These are phyloP conservation scores for Davidsoniella virescens DNA, from an alignment of 2,329 filamentous ascomycete genomes.

Conservation along the genomic window DNA sequence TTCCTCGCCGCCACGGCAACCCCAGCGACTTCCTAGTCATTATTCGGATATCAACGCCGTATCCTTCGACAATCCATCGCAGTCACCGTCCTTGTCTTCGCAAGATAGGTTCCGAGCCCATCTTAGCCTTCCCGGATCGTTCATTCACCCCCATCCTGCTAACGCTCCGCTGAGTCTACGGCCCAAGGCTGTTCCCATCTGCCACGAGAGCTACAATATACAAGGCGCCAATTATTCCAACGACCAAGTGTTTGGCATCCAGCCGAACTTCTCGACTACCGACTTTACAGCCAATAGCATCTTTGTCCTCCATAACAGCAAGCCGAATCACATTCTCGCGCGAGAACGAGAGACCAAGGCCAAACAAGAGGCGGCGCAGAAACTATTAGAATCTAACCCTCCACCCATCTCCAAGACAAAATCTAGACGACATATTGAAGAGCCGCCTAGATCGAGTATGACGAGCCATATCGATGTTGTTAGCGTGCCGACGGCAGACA, in stretches of 20 bases:
- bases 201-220: slow-evolving; percentile 5
- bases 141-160: neutral
- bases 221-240: neutral
- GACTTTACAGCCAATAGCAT: slow-evolving; percentile 11
- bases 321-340: neutral
- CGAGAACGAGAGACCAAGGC: neutral
- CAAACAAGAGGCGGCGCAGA: too few species aligned
- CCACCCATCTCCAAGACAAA: neutral
- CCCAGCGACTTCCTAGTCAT: too few species aligned
- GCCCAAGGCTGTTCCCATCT: slow-evolving; percentile 3
- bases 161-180: neutral
- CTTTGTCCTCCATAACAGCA: slow-evolving; percentile 11
- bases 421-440: too few species aligned
- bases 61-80: too few species aligned
- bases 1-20: too few species aligned
- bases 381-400: neutral
- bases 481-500: slow-evolving; percentile 75
- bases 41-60: too few species aligned
- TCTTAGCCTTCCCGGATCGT: too few species aligned
- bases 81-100: too few species aligned
- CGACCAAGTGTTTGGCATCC: slow-evolving; percentile 9
- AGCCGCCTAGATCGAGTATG: slow-evolving; percentile 34
- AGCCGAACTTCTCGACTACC: slow-evolving; percentile 3
- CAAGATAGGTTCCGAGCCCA: too few species aligned
- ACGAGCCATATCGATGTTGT: slow-evolving; percentile 57